Conservation (phyloP, 306 rosid genomes). For the Biancaea sappan region DNA sequence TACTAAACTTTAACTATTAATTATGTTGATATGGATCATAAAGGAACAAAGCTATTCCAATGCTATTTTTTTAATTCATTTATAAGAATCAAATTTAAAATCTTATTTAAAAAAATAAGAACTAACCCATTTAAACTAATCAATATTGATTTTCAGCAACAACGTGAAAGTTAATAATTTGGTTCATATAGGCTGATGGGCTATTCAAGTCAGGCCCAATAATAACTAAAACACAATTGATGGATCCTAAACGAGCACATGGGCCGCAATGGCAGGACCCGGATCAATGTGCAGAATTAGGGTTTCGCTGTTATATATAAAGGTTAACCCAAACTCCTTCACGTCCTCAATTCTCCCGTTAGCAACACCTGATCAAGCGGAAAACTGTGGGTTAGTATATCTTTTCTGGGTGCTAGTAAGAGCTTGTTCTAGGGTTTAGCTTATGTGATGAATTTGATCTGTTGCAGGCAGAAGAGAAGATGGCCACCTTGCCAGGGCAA, state of each 20-base stretch:
- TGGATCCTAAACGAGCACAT: not conserved
- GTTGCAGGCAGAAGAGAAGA: slow-evolving; percentile 35
- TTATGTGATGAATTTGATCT: not conserved
- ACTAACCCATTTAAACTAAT: too few relatives aligned
- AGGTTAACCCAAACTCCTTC: not conserved
- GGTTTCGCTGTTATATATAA: slow-evolving; percentile 52
- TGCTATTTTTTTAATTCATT: too few relatives aligned
- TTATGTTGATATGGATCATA: too few relatives aligned
- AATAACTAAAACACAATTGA: not conserved
- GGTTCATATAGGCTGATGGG: not conserved
- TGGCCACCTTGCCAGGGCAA: slow-evolving; percentile 91
- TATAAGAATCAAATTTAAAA: too few relatives aligned
- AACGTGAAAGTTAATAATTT: too few relatives aligned
- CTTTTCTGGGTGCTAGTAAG: not conserved
- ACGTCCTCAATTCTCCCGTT: not conserved
- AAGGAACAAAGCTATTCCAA: too few relatives aligned
- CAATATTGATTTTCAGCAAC: too few relatives aligned
- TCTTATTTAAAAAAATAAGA: too few relatives aligned
- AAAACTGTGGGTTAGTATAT: slow-evolving; percentile 8
- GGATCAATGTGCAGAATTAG: slow-evolving; percentile 35
- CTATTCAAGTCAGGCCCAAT: not conserved
- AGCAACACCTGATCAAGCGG: not conserved
- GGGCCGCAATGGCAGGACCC: slow-evolving; percentile 28
- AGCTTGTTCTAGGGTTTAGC: not conserved
- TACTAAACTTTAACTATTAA: too few relatives aligned